Conservation (phyloP, 768 basidiomycete genomes). For the Piloderma croceum region DNA sequence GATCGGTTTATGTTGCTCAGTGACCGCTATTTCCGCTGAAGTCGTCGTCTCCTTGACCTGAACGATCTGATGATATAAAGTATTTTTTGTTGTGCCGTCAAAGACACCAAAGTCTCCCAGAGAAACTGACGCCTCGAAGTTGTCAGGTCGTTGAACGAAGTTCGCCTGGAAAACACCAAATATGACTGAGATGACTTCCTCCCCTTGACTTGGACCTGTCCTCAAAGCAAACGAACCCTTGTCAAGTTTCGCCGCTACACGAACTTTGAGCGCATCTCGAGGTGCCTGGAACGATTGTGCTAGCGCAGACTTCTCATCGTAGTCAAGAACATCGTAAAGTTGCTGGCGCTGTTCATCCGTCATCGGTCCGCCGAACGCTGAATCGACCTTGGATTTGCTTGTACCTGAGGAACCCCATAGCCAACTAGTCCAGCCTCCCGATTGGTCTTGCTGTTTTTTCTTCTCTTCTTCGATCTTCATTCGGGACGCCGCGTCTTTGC, state of each 20-base stretch:
- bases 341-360: slow-evolving; percentile 88
- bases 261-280: slow-evolving; percentile 73
- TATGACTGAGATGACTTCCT: slow-evolving; percentile 78
- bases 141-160: slow-evolving; percentile 79
- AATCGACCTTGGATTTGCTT: slow-evolving; percentile 40
- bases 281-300: slow-evolving; percentile 65
- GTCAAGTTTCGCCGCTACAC: slow-evolving; percentile 71
- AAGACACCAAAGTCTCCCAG: slow-evolving; percentile 83
- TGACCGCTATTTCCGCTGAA: slow-evolving; percentile 13
- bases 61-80: slow-evolving; percentile 87
- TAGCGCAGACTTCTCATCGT: slow-evolving; percentile 80
- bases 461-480: slow-evolving; percentile 67
- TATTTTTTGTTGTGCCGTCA: slow-evolving; percentile 81
- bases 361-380: slow-evolving; percentile 61
- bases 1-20: slow-evolving; percentile 11
- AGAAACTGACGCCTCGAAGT: slow-evolving; percentile 79
- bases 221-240: slow-evolving; percentile 85
- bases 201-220: slow-evolving; percentile 53
- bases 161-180: slow-evolving; percentile 86
- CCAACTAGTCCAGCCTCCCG: slow-evolving; percentile 68
- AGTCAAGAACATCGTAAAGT: slow-evolving; percentile 86
- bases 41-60: too few species aligned
- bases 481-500: slow-evolving; percentile 72
- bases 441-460: slow-evolving; percentile 43
- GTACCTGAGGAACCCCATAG: slow-evolving; percentile 63